Percentiles rank a stretch among this genome's conserved stretches.
Conservation (phyloP, 2,329 filamentous ascomycete species). For the Alternaria brassicicola region DNA sequence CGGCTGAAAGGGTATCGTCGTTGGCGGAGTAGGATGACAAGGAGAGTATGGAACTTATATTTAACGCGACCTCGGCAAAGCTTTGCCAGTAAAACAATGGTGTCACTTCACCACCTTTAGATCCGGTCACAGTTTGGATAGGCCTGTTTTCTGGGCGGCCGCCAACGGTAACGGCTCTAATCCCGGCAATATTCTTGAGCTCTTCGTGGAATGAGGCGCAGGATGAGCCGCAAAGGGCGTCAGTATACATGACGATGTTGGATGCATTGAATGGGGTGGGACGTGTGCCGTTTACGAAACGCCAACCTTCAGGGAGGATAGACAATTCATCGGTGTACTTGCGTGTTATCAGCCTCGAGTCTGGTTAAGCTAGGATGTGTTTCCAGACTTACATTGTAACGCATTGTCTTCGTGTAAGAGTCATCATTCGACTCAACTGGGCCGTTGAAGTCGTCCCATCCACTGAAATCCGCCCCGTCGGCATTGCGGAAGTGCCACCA, state of each 20-base stretch:
- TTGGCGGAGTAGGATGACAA: slow-evolving; percentile 10
- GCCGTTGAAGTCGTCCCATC: slow-evolving; percentile 54
- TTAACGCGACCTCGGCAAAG: slow-evolving; percentile 23
- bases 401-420: slow-evolving; percentile 47
- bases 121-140: slow-evolving; percentile 68
- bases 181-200: slow-evolving; percentile 57
- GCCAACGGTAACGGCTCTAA: slow-evolving; percentile 62
- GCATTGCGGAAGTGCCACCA: slow-evolving; percentile 33
- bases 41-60: slow-evolving; percentile 18
- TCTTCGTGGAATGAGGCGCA: slow-evolving; percentile 64
- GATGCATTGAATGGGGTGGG: slow-evolving; percentile 46
- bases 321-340: slow-evolving; percentile 27
- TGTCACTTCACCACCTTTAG: slow-evolving; percentile 57
- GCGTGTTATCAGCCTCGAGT: slow-evolving; percentile 15
- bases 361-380: not conserved
- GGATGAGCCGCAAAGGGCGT: slow-evolving; percentile 64
- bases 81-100: slow-evolving; percentile 24
- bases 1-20: slow-evolving; percentile 12
- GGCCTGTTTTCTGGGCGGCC: slow-evolving; percentile 60
- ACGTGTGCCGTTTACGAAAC: slow-evolving; percentile 26
- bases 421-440: slow-evolving; percentile 44
- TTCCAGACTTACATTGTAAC: slow-evolving; percentile 34
- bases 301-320: slow-evolving; percentile 18
- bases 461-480: slow-evolving; percentile 44
- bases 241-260: slow-evolving; percentile 54